phyloP scores from a whole-genome alignment of 805 yeast genomes.

The Sugiyamaella boreocaroliniensis region DNA sequence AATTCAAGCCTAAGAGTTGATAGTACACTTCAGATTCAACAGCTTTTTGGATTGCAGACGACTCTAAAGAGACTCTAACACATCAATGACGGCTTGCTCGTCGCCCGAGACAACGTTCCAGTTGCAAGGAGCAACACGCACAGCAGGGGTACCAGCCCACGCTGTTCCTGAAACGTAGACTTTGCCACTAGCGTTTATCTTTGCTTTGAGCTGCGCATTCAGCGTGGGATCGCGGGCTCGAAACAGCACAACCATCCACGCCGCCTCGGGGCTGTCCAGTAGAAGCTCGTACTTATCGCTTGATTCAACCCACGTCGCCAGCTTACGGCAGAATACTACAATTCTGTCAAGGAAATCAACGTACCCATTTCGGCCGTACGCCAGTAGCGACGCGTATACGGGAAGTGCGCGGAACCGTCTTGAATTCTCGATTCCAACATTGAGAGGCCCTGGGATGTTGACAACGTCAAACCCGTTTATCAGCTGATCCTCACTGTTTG shows the following conservation, averaged over 20 bases:
- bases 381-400: constrained; percentile 17
- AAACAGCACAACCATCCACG: constrained; percentile 19
- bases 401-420: constrained; percentile 22
- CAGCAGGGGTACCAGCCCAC: constrained; percentile 20
- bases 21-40: too few relatives aligned
- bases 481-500: neutral
- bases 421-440: constrained; percentile 21
- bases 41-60: neutral
- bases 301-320: constrained; percentile 13
- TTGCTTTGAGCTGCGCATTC: constrained; percentile 5
- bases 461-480: neutral
- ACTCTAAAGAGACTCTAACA: constrained; percentile 15
- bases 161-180: constrained; percentile 18
- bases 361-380: constrained; percentile 20
- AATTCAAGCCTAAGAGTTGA: too few relatives aligned
- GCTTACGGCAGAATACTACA: constrained; percentile 9
- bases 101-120: constrained; percentile 16
- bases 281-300: constrained; percentile 15
- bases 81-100: constrained; percentile 2
- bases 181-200: constrained; percentile 15
- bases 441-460: constrained; percentile 11
- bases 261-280: constrained; percentile 5
- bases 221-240: constrained; percentile 12
- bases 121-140: constrained; percentile 21
- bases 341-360: constrained; percentile 13